Percentiles rank a stretch among this genome's conserved stretches.
Evolutionary conservation across 2,329 filamentous ascomycete species (phyloP).

Genomic region (Orbilia javanica): DNA sequence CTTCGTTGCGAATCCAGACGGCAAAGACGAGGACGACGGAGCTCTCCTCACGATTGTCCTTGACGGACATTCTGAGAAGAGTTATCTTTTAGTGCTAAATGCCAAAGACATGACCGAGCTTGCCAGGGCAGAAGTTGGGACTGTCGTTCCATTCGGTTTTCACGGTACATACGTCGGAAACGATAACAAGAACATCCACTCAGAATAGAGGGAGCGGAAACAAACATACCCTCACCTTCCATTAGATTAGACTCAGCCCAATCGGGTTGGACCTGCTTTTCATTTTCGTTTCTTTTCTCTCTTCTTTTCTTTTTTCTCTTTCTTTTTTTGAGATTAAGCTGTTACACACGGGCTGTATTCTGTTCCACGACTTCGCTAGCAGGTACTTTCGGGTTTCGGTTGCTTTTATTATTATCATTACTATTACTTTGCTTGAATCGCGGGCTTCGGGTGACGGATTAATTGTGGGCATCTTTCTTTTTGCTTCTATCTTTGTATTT

Average conservation of each 20-base stretch:
- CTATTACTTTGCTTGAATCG: too few species aligned
- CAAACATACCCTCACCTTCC: too few species aligned
- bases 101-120: slow-evolving; percentile 74
- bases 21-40: slow-evolving; percentile 71
- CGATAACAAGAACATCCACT: slow-evolving; percentile 30
- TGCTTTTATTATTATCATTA: too few species aligned
- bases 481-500: slow-evolving; percentile 9
- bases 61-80: slow-evolving; percentile 70
- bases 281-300: too few species aligned
- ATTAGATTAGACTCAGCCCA: background rate
- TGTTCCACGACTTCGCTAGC: background rate
- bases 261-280: background rate
- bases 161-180: slow-evolving; percentile 71
- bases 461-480: background rate
- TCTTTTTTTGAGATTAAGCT: background rate
- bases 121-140: slow-evolving; percentile 74
- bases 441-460: background rate
- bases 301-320: too few species aligned
- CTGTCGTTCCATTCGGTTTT: slow-evolving; percentile 74
- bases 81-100: slow-evolving; percentile 76
- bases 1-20: slow-evolving; percentile 69
- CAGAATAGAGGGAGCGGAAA: background rate
- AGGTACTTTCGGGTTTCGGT: background rate
- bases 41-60: slow-evolving; percentile 74
- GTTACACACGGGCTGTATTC: slow-evolving; percentile 4